Percentiles rank a stretch among this genome's conserved stretches.
Conservation (phyloP, 805 yeast genomes). For the Helenozyma baotianmanensis region DNA sequence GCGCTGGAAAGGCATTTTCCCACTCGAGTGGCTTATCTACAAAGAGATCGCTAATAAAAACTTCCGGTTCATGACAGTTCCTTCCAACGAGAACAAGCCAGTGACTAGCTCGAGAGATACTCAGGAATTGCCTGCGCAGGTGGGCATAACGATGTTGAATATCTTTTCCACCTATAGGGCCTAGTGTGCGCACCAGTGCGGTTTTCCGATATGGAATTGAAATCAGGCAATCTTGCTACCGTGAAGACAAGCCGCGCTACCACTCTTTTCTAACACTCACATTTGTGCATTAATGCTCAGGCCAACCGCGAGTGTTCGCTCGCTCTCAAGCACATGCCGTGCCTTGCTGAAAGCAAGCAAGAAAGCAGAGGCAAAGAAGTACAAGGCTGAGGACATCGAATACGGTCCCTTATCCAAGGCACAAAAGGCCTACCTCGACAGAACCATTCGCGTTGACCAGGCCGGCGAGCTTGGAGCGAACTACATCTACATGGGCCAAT, state of each 20-base stretch:
- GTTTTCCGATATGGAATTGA: too few relatives aligned
- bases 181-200: too few relatives aligned
- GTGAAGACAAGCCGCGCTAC: too few relatives aligned
- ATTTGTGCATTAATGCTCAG: too few relatives aligned
- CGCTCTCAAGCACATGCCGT: conserved; percentile 1
- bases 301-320: background rate
- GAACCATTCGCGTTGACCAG: conserved; percentile 88
- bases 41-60: conserved; percentile 48
- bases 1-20: conserved; percentile 50
- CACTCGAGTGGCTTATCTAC: conserved; percentile 48
- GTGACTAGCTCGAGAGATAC: conserved; percentile 61
- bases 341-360: conserved; percentile 6
- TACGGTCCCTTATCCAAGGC: conserved; percentile 44
- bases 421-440: conserved; percentile 65
- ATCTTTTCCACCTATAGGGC: conserved; percentile 24
- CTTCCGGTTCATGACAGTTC: conserved; percentile 43
- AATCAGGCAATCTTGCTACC: too few relatives aligned
- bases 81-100: conserved; percentile 44
- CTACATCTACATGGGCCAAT: conserved; percentile 89
- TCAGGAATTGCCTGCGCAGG: conserved; percentile 49
- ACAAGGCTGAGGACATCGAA: conserved; percentile 13
- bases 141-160: conserved; percentile 45
- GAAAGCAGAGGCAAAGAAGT: background rate
- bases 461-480: conserved; percentile 98
- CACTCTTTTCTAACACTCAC: too few relatives aligned